Conservation (phyloP, 768 basidiomycete genomes). For the Russula abietina region DNA sequence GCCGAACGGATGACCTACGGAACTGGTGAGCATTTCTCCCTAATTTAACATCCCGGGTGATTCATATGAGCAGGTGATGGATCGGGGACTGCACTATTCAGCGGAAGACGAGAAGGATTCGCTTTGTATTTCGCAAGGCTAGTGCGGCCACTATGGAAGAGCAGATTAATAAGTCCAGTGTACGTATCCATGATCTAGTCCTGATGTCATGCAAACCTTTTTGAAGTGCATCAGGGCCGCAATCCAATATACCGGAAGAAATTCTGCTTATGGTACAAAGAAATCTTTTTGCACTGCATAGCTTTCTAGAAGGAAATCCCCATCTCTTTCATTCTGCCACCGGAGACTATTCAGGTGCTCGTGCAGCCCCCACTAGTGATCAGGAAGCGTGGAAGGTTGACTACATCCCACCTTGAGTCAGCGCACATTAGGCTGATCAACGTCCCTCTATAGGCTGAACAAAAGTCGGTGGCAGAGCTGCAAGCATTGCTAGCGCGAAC, state of each 20-base stretch:
- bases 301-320: constrained; percentile 73
- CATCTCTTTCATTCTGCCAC: constrained; percentile 82
- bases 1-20: constrained; percentile 71
- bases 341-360: constrained; percentile 55
- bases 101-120: constrained; percentile 84
- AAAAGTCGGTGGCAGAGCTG: constrained; percentile 73
- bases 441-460: constrained; percentile 54
- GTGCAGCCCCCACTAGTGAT: constrained; percentile 52
- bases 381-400: constrained; percentile 86
- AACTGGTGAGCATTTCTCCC: constrained; percentile 42
- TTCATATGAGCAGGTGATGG: constrained; percentile 13
- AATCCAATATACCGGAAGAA: constrained; percentile 51
- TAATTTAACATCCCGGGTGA: background rate
- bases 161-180: constrained; percentile 64
- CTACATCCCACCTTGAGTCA: constrained; percentile 8
- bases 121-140: constrained; percentile 82
- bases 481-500: constrained; percentile 70
- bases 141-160: constrained; percentile 82
- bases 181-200: constrained; percentile 31
- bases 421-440: constrained; percentile 18
- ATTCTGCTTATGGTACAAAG: constrained; percentile 66
- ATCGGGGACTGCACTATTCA: constrained; percentile 72
- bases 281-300: constrained; percentile 71
- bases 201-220: constrained; percentile 8
- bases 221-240: constrained; percentile 11